phyloP scores from a whole-genome alignment of 2,329 filamentous ascomycete genomes.

The Curvularia verruculosa region DNA sequence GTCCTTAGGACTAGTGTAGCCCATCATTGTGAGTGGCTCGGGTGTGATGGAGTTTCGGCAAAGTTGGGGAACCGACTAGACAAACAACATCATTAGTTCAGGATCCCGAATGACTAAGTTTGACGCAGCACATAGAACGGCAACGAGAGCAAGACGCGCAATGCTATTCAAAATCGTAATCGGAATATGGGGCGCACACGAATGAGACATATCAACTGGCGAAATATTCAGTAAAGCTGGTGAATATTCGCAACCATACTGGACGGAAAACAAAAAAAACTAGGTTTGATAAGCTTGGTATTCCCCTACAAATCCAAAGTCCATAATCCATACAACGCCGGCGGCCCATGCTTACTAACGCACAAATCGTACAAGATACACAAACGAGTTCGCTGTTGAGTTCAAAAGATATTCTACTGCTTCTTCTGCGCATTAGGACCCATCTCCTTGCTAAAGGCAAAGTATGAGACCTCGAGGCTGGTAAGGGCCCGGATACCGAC shows the following conservation, averaged over 20 bases:
- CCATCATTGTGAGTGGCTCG: slow-evolving; percentile 4
- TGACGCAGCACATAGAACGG: neutral
- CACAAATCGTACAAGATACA: slow-evolving; percentile 13
- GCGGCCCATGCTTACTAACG: slow-evolving; percentile 15
- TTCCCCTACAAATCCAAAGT: slow-evolving; percentile 15
- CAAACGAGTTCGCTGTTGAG: slow-evolving; percentile 4
- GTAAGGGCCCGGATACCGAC: slow-evolving; percentile 77
- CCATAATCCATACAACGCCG: slow-evolving; percentile 10
- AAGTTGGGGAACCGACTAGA: slow-evolving; percentile 14
- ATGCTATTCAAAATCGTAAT: neutral
- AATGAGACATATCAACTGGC: neutral
- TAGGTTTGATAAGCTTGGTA: slow-evolving; percentile 13
- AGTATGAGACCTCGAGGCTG: slow-evolving; percentile 88
- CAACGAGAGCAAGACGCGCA: neutral
- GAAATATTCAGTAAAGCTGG: neutral
- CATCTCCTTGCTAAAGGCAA: slow-evolving; percentile 95
- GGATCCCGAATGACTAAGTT: slow-evolving; percentile 1
- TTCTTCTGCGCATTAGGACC: slow-evolving; percentile 88
- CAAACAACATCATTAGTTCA: slow-evolving; percentile 8
- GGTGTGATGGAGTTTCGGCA: slow-evolving; percentile 5
- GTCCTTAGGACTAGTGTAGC: neutral
- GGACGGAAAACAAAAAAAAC: neutral
- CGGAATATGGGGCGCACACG: neutral
- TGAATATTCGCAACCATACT: neutral
- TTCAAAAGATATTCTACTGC: slow-evolving; percentile 52